phyloP scores from a whole-genome alignment of 2,329 filamentous ascomycete genomes.

The Periconia sp. region DNA sequence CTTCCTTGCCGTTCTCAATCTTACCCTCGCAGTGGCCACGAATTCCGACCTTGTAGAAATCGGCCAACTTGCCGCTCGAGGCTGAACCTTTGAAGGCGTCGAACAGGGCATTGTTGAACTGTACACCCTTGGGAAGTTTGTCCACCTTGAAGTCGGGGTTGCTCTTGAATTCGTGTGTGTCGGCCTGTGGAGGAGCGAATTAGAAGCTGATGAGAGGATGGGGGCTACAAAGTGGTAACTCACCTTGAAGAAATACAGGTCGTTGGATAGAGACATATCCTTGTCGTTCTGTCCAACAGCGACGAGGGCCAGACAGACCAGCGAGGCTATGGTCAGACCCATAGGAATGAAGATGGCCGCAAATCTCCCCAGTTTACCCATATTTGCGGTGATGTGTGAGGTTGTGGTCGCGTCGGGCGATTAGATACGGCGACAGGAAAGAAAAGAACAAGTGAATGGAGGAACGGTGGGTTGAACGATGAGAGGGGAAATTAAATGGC shows the following conservation, averaged over 20 bases:
- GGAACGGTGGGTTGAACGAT: slow-evolving; percentile 1
- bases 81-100: slow-evolving; percentile 43
- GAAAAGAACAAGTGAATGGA: too few relatives aligned
- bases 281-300: slow-evolving; percentile 60
- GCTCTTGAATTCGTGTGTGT: slow-evolving; percentile 57
- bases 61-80: slow-evolving; percentile 55
- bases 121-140: slow-evolving; percentile 25
- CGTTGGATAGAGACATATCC: slow-evolving; percentile 48
- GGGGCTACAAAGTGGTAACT: slow-evolving; percentile 41
- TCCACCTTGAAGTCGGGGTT: slow-evolving; percentile 37
- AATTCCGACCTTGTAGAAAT: slow-evolving; percentile 79
- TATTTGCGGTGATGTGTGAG: slow-evolving; percentile 39
- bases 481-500: background rate
- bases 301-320: slow-evolving; percentile 67
- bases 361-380: slow-evolving; percentile 76
- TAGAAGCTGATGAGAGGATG: background rate
- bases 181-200: slow-evolving; percentile 28
- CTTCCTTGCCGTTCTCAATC: slow-evolving; percentile 54
- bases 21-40: slow-evolving; percentile 82
- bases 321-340: slow-evolving; percentile 72
- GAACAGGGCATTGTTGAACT: slow-evolving; percentile 44
- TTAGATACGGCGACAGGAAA: too few relatives aligned
- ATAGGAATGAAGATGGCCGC: slow-evolving; percentile 88
- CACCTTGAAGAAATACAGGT: slow-evolving; percentile 58
- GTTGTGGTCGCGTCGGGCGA: background rate